Base-by-base conservation (phyloP, 129 eudicot genomes). In the Scalesia atractyloides region DNA sequence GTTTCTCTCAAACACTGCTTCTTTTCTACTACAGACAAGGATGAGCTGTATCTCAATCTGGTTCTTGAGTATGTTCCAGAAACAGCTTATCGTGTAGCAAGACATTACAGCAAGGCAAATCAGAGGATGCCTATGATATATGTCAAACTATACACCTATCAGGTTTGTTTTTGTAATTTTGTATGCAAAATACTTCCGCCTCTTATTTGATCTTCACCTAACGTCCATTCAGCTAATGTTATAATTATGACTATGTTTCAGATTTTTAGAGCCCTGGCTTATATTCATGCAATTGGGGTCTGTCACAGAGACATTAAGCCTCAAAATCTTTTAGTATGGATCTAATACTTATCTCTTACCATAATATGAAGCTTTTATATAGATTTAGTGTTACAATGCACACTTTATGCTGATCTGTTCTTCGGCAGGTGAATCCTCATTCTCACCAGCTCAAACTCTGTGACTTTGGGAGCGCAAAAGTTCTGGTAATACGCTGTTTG, bases 41-140 rank as follows among this genome's bases (percentile, higher is more conserved):
- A 86, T 48, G 90, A 86, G 64, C 86, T 86, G 9, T 82, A 79
- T 82, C 87, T 86, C 9, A 85, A 85, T 77, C 73, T 85, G 74
- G 89, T 84, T 66, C 86, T 84, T 39, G 89, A 84, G 51, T 86
- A 79, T 39, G 85, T 86, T 22, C 90, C 90, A 8, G 90, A 86
- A 70, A 86, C 90, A 18, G 84, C 73, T 52, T 80, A 82, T 46
- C 90, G 87, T 22, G 90, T 86, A 34, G 53, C 76, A 49, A 70
- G 84, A 53, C 87, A 86, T 72, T 82, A 86, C 72, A 82, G 79
- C 81, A 82, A 86, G 66, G 82, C 82, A 60, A 82, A 80, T 72
- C 85, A 82, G 60, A 67, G 90, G 16, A 85, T 85, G 87, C 90
- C 90, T 36, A 80, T 85, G 82, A 85, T 85, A 17, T 85, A 86